phyloP scores from a whole-genome alignment of 2,329 filamentous ascomycete genomes.

The Waltergamsia citrina region DNA sequence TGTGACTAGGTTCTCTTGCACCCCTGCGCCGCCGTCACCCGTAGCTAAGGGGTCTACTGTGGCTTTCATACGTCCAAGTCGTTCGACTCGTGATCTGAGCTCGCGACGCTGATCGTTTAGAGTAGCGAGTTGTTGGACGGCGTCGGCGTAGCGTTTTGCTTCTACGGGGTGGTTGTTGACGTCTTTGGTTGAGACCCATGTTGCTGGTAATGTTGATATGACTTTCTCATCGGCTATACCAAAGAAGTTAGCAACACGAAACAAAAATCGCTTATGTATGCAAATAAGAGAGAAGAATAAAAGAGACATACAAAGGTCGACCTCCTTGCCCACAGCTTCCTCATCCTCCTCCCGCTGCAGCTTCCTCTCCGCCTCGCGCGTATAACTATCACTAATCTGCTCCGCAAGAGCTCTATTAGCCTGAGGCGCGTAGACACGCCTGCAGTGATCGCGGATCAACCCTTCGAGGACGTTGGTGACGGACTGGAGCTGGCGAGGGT shows the following conservation, averaged over 20 bases:
- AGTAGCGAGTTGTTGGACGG: constrained; percentile 36
- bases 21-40: constrained; percentile 18
- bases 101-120: constrained; percentile 31
- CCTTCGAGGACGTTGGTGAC: constrained; percentile 51
- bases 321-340: constrained; percentile 24
- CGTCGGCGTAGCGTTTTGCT: constrained; percentile 39
- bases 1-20: constrained; percentile 60
- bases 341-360: constrained; percentile 21
- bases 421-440: constrained; percentile 56
- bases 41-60: constrained; percentile 34
- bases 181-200: constrained; percentile 34
- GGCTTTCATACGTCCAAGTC: constrained; percentile 36
- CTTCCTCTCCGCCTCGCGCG: constrained; percentile 31
- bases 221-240: constrained; percentile 26
- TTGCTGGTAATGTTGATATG: constrained; percentile 34
- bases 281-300: background rate
- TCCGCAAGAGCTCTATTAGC: constrained; percentile 64
- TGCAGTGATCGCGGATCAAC: constrained; percentile 53
- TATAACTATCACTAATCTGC: constrained; percentile 61
- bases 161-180: constrained; percentile 29
- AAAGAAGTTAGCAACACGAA: background rate
- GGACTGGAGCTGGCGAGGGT: constrained; percentile 43
- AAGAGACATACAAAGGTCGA: constrained; percentile 32
- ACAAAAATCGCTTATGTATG: background rate
- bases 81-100: constrained; percentile 29